A percentile compares a stretch with the other conserved stretches of the same genome.
phyloP scores from a whole-genome alignment of 176 grass and related monocot species.

The Miscanthus lutarioriparius region DNA sequence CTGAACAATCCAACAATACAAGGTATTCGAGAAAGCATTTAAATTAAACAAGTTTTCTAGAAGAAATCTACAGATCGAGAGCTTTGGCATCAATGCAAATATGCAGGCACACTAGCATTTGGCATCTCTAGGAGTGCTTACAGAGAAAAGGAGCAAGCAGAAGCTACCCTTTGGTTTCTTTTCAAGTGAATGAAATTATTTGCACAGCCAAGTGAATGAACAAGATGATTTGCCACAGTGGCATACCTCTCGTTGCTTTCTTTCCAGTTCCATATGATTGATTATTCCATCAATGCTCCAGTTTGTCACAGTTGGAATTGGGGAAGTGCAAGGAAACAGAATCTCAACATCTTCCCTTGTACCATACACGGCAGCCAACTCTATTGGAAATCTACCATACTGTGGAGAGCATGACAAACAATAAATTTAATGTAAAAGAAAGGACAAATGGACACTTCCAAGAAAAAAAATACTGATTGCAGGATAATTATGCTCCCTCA shows the following conservation, averaged over 20 bases:
- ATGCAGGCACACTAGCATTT: neutral
- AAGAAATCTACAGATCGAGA: neutral
- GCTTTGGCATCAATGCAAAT: neutral
- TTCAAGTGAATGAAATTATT: neutral
- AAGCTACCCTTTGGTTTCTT: neutral
- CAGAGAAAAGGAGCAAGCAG: neutral
- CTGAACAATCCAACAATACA: neutral
- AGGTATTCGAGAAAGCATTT: neutral
- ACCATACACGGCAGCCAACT: slow-evolving; percentile 44
- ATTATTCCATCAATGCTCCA: slow-evolving; percentile 20
- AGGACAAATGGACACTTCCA: neutral
- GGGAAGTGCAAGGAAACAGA: slow-evolving; percentile 41
- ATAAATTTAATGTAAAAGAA: neutral
- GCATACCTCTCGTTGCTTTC: slow-evolving; percentile 22
- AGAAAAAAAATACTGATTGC: neutral
- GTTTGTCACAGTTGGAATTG: slow-evolving; percentile 11
- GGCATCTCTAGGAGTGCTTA: neutral
- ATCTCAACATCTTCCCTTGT: slow-evolving; percentile 43
- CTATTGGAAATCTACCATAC: slow-evolving; percentile 45
- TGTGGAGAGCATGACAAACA: neutral
- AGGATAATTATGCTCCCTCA: slow-evolving; percentile 2
- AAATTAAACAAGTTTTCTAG: neutral
- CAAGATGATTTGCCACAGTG: neutral
- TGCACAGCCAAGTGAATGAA: neutral
- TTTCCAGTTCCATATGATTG: neutral